Evolutionary conservation across 352 stramenopile species (phyloP).

Genomic region (Globisporangium takayamanum): DNA sequence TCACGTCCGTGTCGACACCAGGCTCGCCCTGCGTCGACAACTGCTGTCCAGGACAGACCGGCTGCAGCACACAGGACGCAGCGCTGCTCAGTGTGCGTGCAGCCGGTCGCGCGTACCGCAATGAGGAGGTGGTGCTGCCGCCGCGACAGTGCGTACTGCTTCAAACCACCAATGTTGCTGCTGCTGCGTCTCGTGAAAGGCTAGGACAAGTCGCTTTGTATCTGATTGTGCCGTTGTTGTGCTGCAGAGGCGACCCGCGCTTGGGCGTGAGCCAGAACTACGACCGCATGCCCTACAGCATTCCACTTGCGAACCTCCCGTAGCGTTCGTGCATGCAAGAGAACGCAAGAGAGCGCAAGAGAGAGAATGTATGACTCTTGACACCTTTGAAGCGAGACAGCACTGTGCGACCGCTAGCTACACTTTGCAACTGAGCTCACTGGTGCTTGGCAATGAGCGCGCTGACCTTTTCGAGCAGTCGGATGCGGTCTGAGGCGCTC

Average conservation of each 20-base stretch:
- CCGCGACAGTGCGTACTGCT: constrained; percentile 41
- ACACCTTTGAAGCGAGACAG: too few relatives aligned
- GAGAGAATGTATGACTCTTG: too few relatives aligned
- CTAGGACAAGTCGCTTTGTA: background rate
- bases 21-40: constrained; percentile 56
- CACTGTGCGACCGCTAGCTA: too few relatives aligned
- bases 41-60: constrained; percentile 38
- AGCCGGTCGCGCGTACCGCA: constrained; percentile 40
- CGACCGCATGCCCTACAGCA: constrained; percentile 72
- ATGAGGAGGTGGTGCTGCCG: constrained; percentile 46
- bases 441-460: too few relatives aligned
- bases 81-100: constrained; percentile 36
- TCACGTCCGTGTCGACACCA: constrained; percentile 44
- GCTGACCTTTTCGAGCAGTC: too few relatives aligned
- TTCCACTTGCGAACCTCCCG: constrained; percentile 54
- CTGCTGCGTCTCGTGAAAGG: too few relatives aligned
- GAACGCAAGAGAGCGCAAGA: too few relatives aligned
- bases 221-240: background rate
- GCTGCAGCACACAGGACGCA: constrained; percentile 37
- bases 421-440: too few relatives aligned
- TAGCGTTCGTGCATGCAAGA: constrained; percentile 3
- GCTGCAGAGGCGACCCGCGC: constrained; percentile 47
- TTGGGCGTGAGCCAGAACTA: constrained; percentile 73
- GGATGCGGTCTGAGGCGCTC: too few relatives aligned
- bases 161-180: too few relatives aligned